Evolutionary conservation across 2,329 filamentous ascomycete species (phyloP).

Genomic region (Canariomyces notabilis): DNA sequence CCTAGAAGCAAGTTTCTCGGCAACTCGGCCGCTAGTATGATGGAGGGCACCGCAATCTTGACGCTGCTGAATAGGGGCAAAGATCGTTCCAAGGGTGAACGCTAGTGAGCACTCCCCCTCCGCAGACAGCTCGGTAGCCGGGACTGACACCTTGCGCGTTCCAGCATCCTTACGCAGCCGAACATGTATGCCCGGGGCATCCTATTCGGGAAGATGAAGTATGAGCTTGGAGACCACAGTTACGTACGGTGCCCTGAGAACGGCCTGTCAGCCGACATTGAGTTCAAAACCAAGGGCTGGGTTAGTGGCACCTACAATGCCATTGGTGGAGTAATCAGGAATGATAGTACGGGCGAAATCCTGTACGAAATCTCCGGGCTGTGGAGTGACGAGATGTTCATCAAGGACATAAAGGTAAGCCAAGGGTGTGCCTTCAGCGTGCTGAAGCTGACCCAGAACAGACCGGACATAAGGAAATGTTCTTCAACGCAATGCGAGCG

Average conservation of each 20-base stretch:
- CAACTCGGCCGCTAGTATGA: constrained; percentile 95
- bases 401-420: constrained; percentile 73
- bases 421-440: neutral
- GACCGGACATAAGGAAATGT: constrained; percentile 83
- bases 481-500: constrained; percentile 80
- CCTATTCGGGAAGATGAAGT: constrained; percentile 98
- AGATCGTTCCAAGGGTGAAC: constrained; percentile 63
- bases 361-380: constrained; percentile 89
- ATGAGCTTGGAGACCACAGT: constrained; percentile 94
- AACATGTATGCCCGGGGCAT: constrained; percentile 99
- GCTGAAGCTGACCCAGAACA: constrained; percentile 33
- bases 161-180: constrained; percentile 84
- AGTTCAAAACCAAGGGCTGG: constrained; percentile 98
- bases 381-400: constrained; percentile 93
- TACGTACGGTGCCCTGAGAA: constrained; percentile 87
- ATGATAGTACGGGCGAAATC: constrained; percentile 77
- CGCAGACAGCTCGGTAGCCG: too few relatives aligned
- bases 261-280: constrained; percentile 80
- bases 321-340: constrained; percentile 86
- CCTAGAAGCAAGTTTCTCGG: constrained; percentile 92
- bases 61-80: constrained; percentile 73
- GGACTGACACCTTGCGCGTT: neutral
- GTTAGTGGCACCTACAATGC: constrained; percentile 95
- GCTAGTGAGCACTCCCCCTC: constrained; percentile 61
- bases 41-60: constrained; percentile 92